These are phyloP conservation scores for Chenopodium berlandieri DNA, from an alignment of 148 eudicot species.

Conservation along the genomic window DNA sequence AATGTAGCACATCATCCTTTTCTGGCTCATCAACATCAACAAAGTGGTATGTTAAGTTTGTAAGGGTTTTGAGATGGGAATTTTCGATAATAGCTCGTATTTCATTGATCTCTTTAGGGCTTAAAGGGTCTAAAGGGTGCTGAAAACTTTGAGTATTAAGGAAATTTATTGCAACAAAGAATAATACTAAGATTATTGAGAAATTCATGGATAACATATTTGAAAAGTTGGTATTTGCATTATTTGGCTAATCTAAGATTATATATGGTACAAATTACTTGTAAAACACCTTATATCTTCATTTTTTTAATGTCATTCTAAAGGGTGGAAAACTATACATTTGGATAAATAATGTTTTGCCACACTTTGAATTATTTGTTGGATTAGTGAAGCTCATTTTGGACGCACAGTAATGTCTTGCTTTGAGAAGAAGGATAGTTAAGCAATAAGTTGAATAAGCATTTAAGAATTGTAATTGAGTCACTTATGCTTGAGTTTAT, in stretches of 20 bases:
- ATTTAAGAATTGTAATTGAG: conserved; percentile 7
- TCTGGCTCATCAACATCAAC: conserved; percentile 86
- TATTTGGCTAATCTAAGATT: neutral
- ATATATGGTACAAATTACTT: neutral
- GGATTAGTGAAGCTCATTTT: neutral
- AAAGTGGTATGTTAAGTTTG: conserved; percentile 62
- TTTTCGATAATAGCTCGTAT: conserved; percentile 41
- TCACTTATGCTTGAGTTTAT: conserved; percentile 22
- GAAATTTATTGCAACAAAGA: conserved; percentile 13
- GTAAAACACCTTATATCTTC: neutral
- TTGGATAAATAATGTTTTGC: neutral
- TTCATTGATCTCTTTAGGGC: conserved; percentile 51
- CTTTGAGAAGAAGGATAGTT: conserved; percentile 15
- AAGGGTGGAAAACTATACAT: no score
- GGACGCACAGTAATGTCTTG: conserved; percentile 8
- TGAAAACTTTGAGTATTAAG: conserved; percentile 7
- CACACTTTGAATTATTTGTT: neutral
- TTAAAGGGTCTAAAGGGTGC: conserved; percentile 80
- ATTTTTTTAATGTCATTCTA: neutral
- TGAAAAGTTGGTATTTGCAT: neutral
- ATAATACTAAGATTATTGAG: neutral
- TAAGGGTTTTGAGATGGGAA: conserved; percentile 41
- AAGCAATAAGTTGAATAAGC: neutral
- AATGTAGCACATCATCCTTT: conserved; percentile 49
- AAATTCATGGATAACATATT: conserved; percentile 7